phyloP scores from a whole-genome alignment of 257 asterid genomes.

The Solanum appendiculatum region DNA sequence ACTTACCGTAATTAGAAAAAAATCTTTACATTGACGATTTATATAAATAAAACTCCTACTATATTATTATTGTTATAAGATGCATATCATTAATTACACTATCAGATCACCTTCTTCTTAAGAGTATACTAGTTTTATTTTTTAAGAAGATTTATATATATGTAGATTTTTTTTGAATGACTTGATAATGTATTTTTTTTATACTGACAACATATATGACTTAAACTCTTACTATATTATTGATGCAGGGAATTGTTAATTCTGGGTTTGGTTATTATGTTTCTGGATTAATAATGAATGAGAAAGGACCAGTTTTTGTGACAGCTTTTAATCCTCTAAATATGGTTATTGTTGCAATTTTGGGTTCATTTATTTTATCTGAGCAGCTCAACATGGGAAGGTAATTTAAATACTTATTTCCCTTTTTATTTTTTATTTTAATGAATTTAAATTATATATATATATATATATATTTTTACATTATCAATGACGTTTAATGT shows the following conservation, averaged over 20 bases:
- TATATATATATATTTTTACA: not conserved
- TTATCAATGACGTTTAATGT: not conserved
- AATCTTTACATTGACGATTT: not conserved
- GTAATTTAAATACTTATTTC: not conserved
- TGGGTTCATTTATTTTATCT: conserved; percentile 26
- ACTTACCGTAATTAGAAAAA: no score
- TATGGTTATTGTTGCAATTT: conserved; percentile 39
- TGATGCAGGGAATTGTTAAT: conserved; percentile 46
- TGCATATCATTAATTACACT: not conserved
- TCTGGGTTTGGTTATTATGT: conserved; percentile 40
- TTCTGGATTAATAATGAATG: conserved; percentile 34
- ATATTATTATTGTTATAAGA: not conserved
- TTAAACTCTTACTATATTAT: not conserved
- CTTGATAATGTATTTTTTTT: not conserved
- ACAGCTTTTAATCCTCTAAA: conserved; percentile 35
- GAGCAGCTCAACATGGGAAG: conserved; percentile 36
- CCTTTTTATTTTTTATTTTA: not conserved
- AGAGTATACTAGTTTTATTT: no score
- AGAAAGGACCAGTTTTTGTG: conserved; percentile 40
- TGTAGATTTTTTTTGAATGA: not conserved
- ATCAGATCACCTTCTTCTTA: not conserved
- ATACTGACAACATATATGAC: not conserved
- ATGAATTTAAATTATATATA: not conserved
- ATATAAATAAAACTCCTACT: not conserved
- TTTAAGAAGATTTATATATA: not conserved